Evolutionary conservation across 2,329 filamentous ascomycete species (phyloP), one percentile per base, ranked within the genome.

Genomic region (Aspergillus melleus): DNA sequence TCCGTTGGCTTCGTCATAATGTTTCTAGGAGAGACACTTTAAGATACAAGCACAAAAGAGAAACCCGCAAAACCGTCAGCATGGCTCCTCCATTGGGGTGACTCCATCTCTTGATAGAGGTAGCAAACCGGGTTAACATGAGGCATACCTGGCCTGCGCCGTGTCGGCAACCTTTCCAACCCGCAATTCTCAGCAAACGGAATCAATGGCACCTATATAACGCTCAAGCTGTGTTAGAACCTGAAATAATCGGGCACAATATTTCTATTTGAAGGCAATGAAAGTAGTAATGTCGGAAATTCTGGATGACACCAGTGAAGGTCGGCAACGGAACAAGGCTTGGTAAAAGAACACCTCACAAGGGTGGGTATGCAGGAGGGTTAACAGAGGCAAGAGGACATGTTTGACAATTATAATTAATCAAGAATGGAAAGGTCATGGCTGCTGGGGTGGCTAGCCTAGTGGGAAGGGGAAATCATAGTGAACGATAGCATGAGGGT

Each of bases 1-100:
- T 65, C 63, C 61, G 60, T 60, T 12, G 65, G 47, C 22, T 58
- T 57, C 61, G 44, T 47, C 44, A 63, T 60, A 52, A 50, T 51
- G 14, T 14, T 42, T 57, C 4, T 22, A 12, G 32, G 54, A 12
- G 8, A 24, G 26, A 39, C 24, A 55, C 16, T 16, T 46, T 22
- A 36, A 57, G 42, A 53, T 42, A 39, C 30, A 20, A 39, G 36
- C 16, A 52, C 14, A 12, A 61, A 52, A 50, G 46, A 39, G 49
- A 52, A 19, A 42, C 16, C 26, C 42, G 54, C 30, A 19, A 52
- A 22, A 22, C 6, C 14, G 57, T 58, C 54, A 58, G 57, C 50
- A 14, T 2, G 3, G 19, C 11, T 47, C 9, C 22, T 22, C 8
- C 19, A 20, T 9, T 22, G 44, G 9, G 19, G 22, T 22, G 19